Conservation (phyloP, 768 basidiomycete genomes). For the Collybiopsis luxurians region DNA sequence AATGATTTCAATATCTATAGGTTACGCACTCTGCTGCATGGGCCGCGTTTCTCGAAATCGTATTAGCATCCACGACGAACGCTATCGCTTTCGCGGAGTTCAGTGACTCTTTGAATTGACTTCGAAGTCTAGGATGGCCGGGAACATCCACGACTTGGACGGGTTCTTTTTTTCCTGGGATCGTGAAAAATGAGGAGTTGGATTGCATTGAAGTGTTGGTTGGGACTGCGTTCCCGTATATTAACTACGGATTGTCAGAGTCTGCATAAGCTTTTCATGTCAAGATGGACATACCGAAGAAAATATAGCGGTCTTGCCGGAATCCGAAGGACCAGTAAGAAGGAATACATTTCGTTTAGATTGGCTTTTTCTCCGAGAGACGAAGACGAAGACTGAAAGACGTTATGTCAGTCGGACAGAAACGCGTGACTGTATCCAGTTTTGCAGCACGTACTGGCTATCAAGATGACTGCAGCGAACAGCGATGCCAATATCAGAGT, state of each 20-base stretch:
- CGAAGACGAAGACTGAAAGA: constrained; percentile 40
- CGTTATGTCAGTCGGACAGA: not conserved
- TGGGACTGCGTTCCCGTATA: constrained; percentile 58
- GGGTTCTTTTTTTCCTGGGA: constrained; percentile 40
- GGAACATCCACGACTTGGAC: constrained; percentile 72
- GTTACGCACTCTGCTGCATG: constrained; percentile 79
- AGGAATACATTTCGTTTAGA: constrained; percentile 61
- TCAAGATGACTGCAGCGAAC: not conserved
- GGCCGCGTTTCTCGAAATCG: constrained; percentile 71
- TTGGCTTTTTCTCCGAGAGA: constrained; percentile 41
- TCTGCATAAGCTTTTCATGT: not conserved
- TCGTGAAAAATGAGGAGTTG: constrained; percentile 49
- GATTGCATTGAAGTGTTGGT: constrained; percentile 79
- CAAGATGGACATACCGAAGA: constrained; percentile 50
- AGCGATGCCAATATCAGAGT: constrained; percentile 3
- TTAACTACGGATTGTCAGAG: constrained; percentile 43
- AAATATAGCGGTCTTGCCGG: constrained; percentile 79
- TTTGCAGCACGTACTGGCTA: constrained; percentile 3
- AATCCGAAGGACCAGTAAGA: constrained; percentile 72
- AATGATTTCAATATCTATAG: not conserved
- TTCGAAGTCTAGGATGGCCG: constrained; percentile 79
- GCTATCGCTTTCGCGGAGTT: constrained; percentile 60
- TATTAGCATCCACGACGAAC: constrained; percentile 81
- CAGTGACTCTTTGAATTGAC: constrained; percentile 69
- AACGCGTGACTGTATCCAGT: no score